Conservation (phyloP, 345 rosid species). For the Corchorus capsularis region DNA sequence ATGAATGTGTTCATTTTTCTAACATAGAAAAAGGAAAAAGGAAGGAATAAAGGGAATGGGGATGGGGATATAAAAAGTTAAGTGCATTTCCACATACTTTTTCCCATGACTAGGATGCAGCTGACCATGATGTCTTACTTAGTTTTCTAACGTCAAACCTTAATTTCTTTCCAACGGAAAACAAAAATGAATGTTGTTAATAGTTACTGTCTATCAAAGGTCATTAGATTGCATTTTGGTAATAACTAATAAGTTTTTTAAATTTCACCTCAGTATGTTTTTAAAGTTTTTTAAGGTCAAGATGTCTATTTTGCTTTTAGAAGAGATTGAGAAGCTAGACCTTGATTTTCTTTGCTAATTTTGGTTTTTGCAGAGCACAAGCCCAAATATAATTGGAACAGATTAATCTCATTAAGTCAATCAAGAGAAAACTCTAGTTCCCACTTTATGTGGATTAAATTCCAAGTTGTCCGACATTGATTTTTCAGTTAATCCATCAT, state of each 20-base stretch:
- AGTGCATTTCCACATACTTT: not conserved
- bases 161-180: too few relatives aligned
- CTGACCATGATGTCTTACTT: not conserved
- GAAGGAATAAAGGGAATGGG: too few relatives aligned
- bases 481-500: not conserved
- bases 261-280: not conserved
- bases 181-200: too few relatives aligned
- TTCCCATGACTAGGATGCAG: not conserved
- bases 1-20: too few relatives aligned
- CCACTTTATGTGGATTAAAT: constrained; percentile 27
- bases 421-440: not conserved
- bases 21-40: too few relatives aligned
- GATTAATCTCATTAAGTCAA: constrained; percentile 11
- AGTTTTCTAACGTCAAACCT: too few relatives aligned
- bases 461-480: constrained; percentile 25
- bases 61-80: too few relatives aligned
- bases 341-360: constrained; percentile 5
- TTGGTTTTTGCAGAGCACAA: not conserved
- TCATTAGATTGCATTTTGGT: too few relatives aligned
- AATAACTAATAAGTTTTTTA: too few relatives aligned
- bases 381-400: not conserved
- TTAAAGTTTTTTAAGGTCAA: not conserved
- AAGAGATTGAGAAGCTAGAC: not conserved
- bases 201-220: too few relatives aligned
- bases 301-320: not conserved